Conservation (phyloP, 129 eudicot species). For the Saposhnikovia divaricata region DNA sequence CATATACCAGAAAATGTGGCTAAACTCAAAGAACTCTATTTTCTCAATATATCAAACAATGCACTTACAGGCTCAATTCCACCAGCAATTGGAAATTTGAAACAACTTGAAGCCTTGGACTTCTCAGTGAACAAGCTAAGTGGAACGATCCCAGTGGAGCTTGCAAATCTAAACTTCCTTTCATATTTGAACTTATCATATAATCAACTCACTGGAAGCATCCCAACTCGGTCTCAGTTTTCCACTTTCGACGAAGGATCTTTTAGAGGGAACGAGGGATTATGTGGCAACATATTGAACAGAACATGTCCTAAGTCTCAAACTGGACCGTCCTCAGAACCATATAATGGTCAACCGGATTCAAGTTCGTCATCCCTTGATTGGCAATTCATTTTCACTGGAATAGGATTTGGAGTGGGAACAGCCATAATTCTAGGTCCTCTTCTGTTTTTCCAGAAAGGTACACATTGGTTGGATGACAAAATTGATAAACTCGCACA, state of each 20-base stretch:
- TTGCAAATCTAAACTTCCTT: slow-evolving; percentile 35
- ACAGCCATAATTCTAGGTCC: slow-evolving; percentile 50
- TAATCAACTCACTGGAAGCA: slow-evolving; percentile 40
- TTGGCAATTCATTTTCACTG: slow-evolving; percentile 59
- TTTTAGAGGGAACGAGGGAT: slow-evolving; percentile 38
- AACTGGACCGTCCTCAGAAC: slow-evolving; percentile 6
- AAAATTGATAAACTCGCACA: slow-evolving; percentile 30
- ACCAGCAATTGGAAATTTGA: slow-evolving; percentile 39
- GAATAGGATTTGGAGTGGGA: slow-evolving; percentile 70
- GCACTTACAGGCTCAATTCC: slow-evolving; percentile 53
- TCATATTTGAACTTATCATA: slow-evolving; percentile 39
- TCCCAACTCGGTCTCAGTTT: slow-evolving; percentile 41
- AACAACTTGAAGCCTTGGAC: slow-evolving; percentile 54
- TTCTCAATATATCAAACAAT: slow-evolving; percentile 54
- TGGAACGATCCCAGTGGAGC: slow-evolving; percentile 44
- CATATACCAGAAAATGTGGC: slow-evolving; percentile 45
- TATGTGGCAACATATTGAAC: slow-evolving; percentile 47
- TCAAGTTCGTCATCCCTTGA: slow-evolving; percentile 16
- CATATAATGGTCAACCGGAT: background rate
- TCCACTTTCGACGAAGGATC: slow-evolving; percentile 32
- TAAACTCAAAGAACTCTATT: slow-evolving; percentile 27
- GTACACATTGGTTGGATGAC: slow-evolving; percentile 33
- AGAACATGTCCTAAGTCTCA: slow-evolving; percentile 31
- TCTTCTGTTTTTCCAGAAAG: slow-evolving; percentile 35
- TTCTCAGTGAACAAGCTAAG: slow-evolving; percentile 46